Conservation (phyloP, 2,329 filamentous ascomycete genomes). For the Alternaria alternata region DNA sequence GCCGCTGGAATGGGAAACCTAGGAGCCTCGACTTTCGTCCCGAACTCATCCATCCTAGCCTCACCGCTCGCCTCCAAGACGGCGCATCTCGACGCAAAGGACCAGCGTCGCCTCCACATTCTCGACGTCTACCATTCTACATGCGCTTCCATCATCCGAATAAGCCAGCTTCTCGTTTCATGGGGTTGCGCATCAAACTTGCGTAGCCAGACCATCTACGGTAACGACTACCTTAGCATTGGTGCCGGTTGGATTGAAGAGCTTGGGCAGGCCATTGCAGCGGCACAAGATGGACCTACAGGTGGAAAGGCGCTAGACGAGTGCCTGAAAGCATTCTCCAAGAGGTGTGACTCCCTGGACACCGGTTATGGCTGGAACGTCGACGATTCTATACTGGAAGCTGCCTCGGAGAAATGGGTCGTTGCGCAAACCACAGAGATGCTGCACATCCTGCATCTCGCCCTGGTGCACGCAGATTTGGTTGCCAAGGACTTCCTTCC, state of each 20-base stretch:
- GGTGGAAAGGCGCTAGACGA: conserved; percentile 36
- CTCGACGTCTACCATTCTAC: conserved; percentile 76
- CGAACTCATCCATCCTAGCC: conserved; percentile 54
- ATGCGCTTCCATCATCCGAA: conserved; percentile 61
- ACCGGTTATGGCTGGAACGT: conserved; percentile 58
- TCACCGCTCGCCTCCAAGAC: conserved; percentile 33
- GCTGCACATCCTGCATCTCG: conserved; percentile 74
- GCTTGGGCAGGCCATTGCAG: conserved; percentile 40
- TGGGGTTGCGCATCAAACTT: conserved; percentile 42
- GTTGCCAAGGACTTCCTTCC: conserved; percentile 45
- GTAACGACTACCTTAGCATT: conserved; percentile 39
- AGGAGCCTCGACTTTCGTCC: conserved; percentile 60
- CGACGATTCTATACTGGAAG: conserved; percentile 60
- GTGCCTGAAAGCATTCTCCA: conserved; percentile 59
- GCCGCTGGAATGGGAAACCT: conserved; percentile 72
- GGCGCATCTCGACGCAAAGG: conserved; percentile 65
- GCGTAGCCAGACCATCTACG: conserved; percentile 38
- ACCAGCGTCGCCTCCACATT: conserved; percentile 71
- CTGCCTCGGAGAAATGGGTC: conserved; percentile 69
- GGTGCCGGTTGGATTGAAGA: conserved; percentile 45
- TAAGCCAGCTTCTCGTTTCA: conserved; percentile 48
- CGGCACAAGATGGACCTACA: conserved; percentile 42
- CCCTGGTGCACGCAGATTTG: conserved; percentile 74
- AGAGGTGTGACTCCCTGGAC: conserved; percentile 57
- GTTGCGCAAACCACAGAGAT: conserved; percentile 73